These are phyloP conservation scores for Ustanciosporium gigantosporum DNA, from an alignment of 1,284 basidiomycete genomes.

Conservation along the genomic window DNA sequence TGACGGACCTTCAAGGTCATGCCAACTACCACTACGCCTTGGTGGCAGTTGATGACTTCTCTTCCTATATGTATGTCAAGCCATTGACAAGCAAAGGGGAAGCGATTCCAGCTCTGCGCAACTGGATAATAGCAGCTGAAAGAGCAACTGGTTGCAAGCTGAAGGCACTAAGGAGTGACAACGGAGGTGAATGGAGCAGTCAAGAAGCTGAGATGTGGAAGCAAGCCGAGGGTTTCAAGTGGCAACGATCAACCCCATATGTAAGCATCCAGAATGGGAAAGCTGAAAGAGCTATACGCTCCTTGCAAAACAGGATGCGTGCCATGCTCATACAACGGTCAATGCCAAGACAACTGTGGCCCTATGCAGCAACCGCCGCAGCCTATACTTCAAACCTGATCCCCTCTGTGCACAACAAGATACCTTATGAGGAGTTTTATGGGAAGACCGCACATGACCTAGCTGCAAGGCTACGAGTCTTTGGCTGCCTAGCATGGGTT, in stretches of 20 bases:
- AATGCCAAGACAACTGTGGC: not conserved
- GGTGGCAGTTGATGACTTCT: constrained; percentile 3
- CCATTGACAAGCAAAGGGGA: not conserved
- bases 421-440: not conserved
- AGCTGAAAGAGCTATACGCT: not conserved
- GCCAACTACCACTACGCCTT: constrained; percentile 2
- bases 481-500: constrained; percentile 4
- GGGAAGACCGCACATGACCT: not conserved
- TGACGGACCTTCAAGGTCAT: constrained; percentile 1
- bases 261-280: not conserved
- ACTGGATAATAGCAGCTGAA: not conserved
- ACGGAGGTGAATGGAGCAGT: not conserved
- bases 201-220: not conserved
- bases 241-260: not conserved
- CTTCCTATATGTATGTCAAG: not conserved
- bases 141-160: not conserved
- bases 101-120: not conserved
- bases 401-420: not conserved
- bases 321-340: not conserved
- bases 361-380: not conserved
- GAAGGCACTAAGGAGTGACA: not conserved
- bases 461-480: not conserved
- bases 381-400: not conserved
- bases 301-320: not conserved
- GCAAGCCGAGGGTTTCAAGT: not conserved